Evolutionary conservation across 2,329 filamentous ascomycete genomes (phyloP), one percentile per base, ranked within the genome.

Genomic region (Claviceps pazoutovae): DNA sequence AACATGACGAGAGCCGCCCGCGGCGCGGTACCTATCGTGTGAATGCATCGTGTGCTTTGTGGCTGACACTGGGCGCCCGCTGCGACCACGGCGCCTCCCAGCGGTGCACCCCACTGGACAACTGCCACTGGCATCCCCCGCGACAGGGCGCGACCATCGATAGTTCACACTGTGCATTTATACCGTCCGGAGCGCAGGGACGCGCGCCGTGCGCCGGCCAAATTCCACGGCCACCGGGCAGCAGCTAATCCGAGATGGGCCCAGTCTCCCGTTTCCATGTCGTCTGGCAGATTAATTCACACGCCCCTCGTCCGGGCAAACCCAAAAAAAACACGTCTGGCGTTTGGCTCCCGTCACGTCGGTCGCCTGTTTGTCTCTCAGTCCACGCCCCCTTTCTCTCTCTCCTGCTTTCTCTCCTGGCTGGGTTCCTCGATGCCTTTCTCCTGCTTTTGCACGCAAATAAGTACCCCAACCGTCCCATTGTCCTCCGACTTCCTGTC

Each of bases 391-490:
- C 53, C 53, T 51, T 39, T 17, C 19, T 19, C 19, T 39, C 38
- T 39, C 41, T 19, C 26, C 45, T 17, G 13, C 14, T 47, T 23
- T 30, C 52, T 48, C 54, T 53, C 52, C 36, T 50, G 30, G n/a
- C 51, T 48, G 19, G 30, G 17, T 48, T 54, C 47, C 49, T 56
- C 53, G 52, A 49, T 46, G 21, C 51, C 41, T 49, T 23, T 55
- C 42, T 48, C 58, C 56, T 55, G 53, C 51, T 43, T 36, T 36
- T 48, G 48, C 55, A 54, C 56, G 57, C 65, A 61, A 69, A 71
- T 71, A 71, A 71, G 68, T 69, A 72, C 64, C 67, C 63, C 61
- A 58, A 64, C 60, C 62, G 54, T 62, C 67, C 67, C 64, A 39
- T 50, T 44, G 26, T 50, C 42, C 63, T 47, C 52, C 41, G 2